These are phyloP conservation scores for Fusarium poae DNA, from an alignment of 2,329 filamentous ascomycete genomes.

Conservation along the genomic window DNA sequence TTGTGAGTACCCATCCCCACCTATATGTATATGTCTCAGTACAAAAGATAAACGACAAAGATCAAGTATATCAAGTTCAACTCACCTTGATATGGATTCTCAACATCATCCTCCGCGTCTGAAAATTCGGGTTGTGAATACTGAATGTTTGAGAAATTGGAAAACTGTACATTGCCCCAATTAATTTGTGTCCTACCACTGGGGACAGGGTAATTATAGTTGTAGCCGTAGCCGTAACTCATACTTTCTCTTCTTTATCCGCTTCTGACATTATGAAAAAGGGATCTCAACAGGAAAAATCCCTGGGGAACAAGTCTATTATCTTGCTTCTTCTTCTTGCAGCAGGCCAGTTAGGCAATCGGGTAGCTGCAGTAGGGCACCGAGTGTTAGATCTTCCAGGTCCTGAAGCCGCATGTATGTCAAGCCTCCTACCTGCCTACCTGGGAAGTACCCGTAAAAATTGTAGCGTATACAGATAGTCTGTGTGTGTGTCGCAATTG, in stretches of 20 bases:
- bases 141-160: constrained; percentile 60
- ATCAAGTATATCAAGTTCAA: background rate
- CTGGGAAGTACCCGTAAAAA: constrained; percentile 34
- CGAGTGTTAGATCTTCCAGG: constrained; percentile 44
- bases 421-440: constrained; percentile 38
- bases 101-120: constrained; percentile 54
- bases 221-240: constrained; percentile 52
- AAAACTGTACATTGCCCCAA: constrained; percentile 56
- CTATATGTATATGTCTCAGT: constrained; percentile 19
- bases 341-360: constrained; percentile 52
- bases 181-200: constrained; percentile 56
- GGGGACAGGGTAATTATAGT: constrained; percentile 52
- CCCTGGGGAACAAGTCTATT: constrained; percentile 52
- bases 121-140: constrained; percentile 57
- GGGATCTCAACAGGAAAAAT: constrained; percentile 39
- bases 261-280: constrained; percentile 47
- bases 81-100: constrained; percentile 42
- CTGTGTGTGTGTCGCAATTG: constrained; percentile 28
- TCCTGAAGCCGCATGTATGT: constrained; percentile 31
- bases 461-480: constrained; percentile 28
- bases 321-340: constrained; percentile 54
- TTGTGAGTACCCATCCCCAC: constrained; percentile 27
- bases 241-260: constrained; percentile 57
- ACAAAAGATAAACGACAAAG: background rate
- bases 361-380: constrained; percentile 53